A percentile compares a stretch with the other conserved stretches of the same genome.
Conservation (phyloP, 208 protist genomes). For the Lotmaria passim region DNA sequence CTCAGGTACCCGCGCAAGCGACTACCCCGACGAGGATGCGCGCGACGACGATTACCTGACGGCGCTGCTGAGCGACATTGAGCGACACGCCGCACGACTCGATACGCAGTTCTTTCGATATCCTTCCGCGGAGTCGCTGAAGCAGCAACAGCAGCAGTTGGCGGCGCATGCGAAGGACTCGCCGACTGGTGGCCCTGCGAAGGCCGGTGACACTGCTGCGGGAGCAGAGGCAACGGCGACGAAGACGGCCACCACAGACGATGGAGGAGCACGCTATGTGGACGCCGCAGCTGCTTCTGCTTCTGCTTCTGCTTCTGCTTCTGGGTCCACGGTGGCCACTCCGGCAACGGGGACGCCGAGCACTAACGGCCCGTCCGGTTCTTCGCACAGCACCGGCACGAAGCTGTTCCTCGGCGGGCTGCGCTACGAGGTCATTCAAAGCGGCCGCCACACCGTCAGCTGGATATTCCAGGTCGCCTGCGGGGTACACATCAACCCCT, state of each 20-base stretch:
- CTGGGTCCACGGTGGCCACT: neutral
- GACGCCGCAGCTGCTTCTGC: neutral
- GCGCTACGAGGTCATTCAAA: slow-evolving; percentile 87
- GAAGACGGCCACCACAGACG: neutral
- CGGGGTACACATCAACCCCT: slow-evolving; percentile 56
- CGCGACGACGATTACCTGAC: slow-evolving; percentile 29
- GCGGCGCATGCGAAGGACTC: slow-evolving; percentile 11
- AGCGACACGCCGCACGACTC: slow-evolving; percentile 26
- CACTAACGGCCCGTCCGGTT: neutral
- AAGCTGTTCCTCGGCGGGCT: slow-evolving; percentile 87
- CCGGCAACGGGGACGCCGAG: neutral
- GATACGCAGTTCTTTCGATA: slow-evolving; percentile 59
- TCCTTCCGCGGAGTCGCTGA: slow-evolving; percentile 54
- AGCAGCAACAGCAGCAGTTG: slow-evolving; percentile 32
- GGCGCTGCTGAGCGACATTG: slow-evolving; percentile 33
- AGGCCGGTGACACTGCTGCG: neutral
- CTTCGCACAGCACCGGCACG: slow-evolving; percentile 34
- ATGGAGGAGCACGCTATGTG: neutral
- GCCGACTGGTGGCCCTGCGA: neutral
- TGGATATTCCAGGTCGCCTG: slow-evolving; percentile 77
- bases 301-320: neutral
- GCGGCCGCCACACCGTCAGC: slow-evolving; percentile 61
- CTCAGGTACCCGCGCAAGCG: neutral
- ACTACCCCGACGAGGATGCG: slow-evolving; percentile 20
- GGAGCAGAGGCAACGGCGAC: neutral